Evolutionary conservation across 2,329 filamentous ascomycete species (phyloP), one percentile per base, ranked within the genome.

Genomic region (Phaeosphaeriaceae sp.): DNA sequence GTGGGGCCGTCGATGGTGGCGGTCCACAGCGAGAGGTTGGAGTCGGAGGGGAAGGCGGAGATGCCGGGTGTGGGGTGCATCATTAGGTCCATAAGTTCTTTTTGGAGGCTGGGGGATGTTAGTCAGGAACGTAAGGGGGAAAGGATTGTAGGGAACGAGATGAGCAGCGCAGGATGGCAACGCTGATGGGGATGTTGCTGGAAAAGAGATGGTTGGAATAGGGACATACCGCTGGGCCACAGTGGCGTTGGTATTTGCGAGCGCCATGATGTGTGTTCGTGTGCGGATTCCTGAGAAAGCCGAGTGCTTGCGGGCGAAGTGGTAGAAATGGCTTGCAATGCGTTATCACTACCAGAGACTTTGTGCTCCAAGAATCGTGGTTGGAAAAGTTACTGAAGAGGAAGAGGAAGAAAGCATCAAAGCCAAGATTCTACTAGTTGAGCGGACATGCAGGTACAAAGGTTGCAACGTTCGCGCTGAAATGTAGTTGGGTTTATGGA

Each of bases 71-170:
- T 93, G 1, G 93, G 90, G 44, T 93, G 93, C 70, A 93, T 93
- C 95, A 99, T 98, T 69, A 99, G 88, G 78, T 95, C 90, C 94
- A 99, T 98, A 68, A 99, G 86, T 81, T 99, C 95, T 49, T 93
- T 96, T 81, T 99, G 95, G 56, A 99, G 85, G 72, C 95, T 98
- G 74, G 31, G 61, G 19, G 54, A 5, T 19, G 57, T 68, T 58
- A 65, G 69, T 46, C 20, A 3, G 22, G 19, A 53, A n/a, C n/a
- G n/a, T n/a, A n/a, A 1, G 47, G 33, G 48, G 1, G 46, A 27
- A 9, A 21, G 45, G n/a, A 9, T n/a, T n/a, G n/a, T n/a, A 25
- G 27, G 40, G 40, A 27, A 33, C 31, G 11, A 96, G 71, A 31
- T 62, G 41, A 13, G 45, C 13, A 19, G 41, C n/a, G 48, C 24